Conservation (phyloP, 176 grass and related monocot genomes). For the Aegilops speltoides region DNA sequence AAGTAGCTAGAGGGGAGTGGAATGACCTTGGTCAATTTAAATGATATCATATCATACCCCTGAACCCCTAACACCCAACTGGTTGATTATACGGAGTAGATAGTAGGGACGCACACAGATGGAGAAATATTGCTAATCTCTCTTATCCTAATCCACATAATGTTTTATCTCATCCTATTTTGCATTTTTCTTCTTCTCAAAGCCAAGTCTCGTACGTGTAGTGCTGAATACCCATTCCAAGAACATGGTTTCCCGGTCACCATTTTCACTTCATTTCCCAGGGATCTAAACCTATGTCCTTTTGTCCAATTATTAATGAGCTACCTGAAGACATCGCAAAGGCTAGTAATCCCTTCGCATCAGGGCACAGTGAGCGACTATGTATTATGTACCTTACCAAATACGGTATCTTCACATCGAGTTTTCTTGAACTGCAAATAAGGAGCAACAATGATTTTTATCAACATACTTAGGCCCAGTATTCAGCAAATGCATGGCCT, state of each 20-base stretch:
- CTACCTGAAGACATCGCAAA: too few relatives aligned
- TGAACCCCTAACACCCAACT: background rate
- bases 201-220: background rate
- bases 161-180: background rate
- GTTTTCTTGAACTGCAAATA: background rate
- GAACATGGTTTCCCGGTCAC: background rate
- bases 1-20: too few relatives aligned
- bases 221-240: background rate
- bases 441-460: slow-evolving; percentile 42
- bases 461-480: background rate
- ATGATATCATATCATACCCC: too few relatives aligned
- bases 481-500: slow-evolving; percentile 38
- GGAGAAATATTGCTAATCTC: background rate
- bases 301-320: too few relatives aligned
- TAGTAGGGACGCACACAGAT: background rate
- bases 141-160: background rate
- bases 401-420: too few relatives aligned
- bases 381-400: background rate
- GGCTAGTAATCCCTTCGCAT: too few relatives aligned
- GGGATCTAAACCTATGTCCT: too few relatives aligned
- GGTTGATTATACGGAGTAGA: background rate
- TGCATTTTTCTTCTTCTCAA: background rate
- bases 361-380: background rate
- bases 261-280: too few relatives aligned
- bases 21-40: background rate